Base-by-base conservation (phyloP, 2,329 filamentous ascomycete genomes). In the Aspergillus pseudoglaucus region DNA sequence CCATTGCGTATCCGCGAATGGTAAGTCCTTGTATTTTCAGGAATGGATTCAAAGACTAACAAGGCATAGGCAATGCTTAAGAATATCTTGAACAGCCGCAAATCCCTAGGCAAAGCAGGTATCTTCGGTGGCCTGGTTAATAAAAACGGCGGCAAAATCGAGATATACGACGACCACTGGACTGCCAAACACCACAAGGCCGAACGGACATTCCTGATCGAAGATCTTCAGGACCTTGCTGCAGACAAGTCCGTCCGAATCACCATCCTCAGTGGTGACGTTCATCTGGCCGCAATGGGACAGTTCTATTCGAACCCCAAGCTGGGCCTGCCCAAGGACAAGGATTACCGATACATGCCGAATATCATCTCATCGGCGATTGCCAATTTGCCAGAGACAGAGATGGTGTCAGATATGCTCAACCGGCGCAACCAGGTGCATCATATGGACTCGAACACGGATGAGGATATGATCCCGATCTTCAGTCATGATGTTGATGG, bases 111-210 rank as follows among this genome's bases (percentile, higher is more conserved):
- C 35, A 86, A 88, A 60, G 80, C 85, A 32, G 90, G 91, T 1
- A 69, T 94, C 56, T 77, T 97, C 45, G 88, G 89, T 50, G 78
- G 78, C 10, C 82, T 94, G 39, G 75, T 95, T 35, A 95, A 95
- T 71, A 87, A 87, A 56, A 90, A 95, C 58, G 90, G 96, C 61
- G 90, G 89, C 18, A 89, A 89, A 15, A 87, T 93, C 5, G 93
- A 97, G 67, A 87, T 97, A 12, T 75, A 95, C 8, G 91, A 96
- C 63, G 93, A 97, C 66, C 91, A 98, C 64, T 98, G 93, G 93
- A 96, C 91, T 1, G 88, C 91, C 33, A 95, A 89, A 64, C 88
- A 90, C 62, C 90, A 97, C 73, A 98, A 97, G 65, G 78, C 82
- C 22, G 93, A 98, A 69, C 83, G 93, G 44, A 88, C 84, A 53